phyloP scores from a whole-genome alignment of 768 basidiomycete genomes.

The Saitozyma podzolica region DNA sequence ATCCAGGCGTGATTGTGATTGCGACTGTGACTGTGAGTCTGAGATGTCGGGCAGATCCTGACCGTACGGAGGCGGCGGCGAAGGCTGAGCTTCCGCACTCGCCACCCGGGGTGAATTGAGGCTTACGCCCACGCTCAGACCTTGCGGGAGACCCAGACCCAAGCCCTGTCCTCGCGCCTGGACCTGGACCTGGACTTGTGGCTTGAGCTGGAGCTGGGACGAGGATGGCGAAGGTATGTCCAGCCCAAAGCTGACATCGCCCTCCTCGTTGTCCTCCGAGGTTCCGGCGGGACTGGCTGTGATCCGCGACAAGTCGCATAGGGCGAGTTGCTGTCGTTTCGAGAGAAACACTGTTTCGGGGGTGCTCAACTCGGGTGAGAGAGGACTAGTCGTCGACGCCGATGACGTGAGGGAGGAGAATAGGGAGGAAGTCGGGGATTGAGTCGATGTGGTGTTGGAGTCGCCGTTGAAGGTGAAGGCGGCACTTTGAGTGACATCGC shows the following conservation, averaged over 20 bases:
- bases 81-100: conserved; percentile 20
- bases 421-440: no score
- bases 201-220: neutral
- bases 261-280: neutral
- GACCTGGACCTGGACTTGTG: neutral
- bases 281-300: no score
- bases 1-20: neutral
- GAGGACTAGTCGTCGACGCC: no score
- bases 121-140: neutral
- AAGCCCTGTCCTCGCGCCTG: neutral
- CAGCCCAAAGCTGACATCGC: conserved; percentile 25
- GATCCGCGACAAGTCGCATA: no score
- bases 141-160: conserved; percentile 11
- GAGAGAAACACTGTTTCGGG: no score
- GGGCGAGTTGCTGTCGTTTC: no score
- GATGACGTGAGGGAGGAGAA: no score
- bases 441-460: no score
- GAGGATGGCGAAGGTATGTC: neutral
- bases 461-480: no score
- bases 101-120: neutral
- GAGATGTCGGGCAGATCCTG: conserved; percentile 13
- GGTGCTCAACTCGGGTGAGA: no score
- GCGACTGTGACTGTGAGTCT: neutral
- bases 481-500: no score
- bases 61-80: conserved; percentile 45